A percentile compares a stretch with the other conserved stretches of the same genome.
Evolutionary conservation across 768 basidiomycete species (phyloP).

Genomic region (Phlegmacium glaucopus): DNA sequence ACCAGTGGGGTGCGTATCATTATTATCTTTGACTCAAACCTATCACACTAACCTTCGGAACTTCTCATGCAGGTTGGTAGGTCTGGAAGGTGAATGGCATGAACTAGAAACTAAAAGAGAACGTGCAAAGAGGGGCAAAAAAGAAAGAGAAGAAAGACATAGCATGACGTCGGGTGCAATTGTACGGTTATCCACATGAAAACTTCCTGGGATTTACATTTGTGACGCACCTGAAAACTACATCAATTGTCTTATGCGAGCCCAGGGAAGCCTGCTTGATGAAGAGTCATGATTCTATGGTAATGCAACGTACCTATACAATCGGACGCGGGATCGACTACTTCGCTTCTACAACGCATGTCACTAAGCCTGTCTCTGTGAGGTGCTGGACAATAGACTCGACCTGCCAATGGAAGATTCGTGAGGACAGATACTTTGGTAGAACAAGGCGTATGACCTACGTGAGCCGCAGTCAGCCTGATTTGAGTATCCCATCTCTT

Average conservation of each 20-base stretch:
- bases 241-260: too few species aligned
- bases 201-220: too few species aligned
- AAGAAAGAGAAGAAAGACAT: conserved; percentile 53
- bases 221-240: too few species aligned
- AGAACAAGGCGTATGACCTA: conserved; percentile 32
- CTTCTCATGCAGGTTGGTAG: conserved; percentile 53
- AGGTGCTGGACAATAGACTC: conserved; percentile 86
- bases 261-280: too few species aligned
- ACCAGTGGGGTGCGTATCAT: conserved; percentile 71
- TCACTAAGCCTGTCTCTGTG: conserved; percentile 67
- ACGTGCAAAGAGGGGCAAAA: conserved; percentile 77
- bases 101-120: conserved; percentile 95
- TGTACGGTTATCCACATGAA: too few species aligned
- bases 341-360: conserved; percentile 21
- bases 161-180: conserved; percentile 20
- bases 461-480: conserved; percentile 82
- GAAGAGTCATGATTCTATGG: not conserved
- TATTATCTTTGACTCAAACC: not conserved
- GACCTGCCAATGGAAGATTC: conserved; percentile 43
- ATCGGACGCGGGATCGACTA: too few species aligned
- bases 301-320: conserved; percentile 2
- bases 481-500: conserved; percentile 97
- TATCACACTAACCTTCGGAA: conserved; percentile 3
- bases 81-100: conserved; percentile 94
- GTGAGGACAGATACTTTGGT: conserved; percentile 4